Percentiles rank a stretch among this genome's conserved stretches.
phyloP scores from a whole-genome alignment of 176 grass and related monocot species.

The Oropetium thomaeum region DNA sequence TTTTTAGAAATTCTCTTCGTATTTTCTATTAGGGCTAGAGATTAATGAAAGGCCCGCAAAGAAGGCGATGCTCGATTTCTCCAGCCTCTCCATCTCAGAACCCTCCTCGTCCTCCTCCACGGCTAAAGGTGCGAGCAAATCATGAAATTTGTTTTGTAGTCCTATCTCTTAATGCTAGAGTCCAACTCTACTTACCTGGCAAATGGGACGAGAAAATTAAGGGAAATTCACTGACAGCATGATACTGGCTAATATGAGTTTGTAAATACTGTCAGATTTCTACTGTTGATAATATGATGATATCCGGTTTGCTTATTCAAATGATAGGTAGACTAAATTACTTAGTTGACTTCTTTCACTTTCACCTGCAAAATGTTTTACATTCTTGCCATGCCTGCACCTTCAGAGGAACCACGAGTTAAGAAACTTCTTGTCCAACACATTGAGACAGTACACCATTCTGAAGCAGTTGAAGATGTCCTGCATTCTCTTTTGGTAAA shows the following conservation, averaged over 20 bases:
- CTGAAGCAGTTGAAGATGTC: conserved; percentile 56
- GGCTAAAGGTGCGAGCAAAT: conserved; percentile 38
- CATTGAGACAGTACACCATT: conserved; percentile 60
- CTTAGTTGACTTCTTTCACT: neutral
- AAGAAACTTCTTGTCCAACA: conserved; percentile 86
- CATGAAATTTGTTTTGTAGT: neutral
- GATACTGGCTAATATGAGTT: neutral
- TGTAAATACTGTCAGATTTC: neutral
- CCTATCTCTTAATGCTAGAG: neutral
- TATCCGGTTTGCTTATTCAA: neutral
- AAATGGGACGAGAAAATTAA: too few species aligned
- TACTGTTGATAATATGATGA: neutral
- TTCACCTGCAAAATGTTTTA: neutral
- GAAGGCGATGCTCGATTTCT: conserved; percentile 67
- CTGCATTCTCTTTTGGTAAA: conserved; percentile 76
- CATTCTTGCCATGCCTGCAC: neutral
- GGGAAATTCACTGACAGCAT: neutral
- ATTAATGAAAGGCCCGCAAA: conserved; percentile 83
- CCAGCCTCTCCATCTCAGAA: conserved; percentile 55
- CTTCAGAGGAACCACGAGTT: conserved; percentile 44
- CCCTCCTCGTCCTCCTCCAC: neutral
- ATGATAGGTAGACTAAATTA: neutral
- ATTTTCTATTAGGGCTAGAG: conserved; percentile 60
- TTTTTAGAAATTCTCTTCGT: neutral
- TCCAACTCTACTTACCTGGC: neutral